A percentile compares a stretch with the other conserved stretches of the same genome.
Conservation (phyloP, 768 basidiomycete genomes). For the Auricularia heimuer region DNA sequence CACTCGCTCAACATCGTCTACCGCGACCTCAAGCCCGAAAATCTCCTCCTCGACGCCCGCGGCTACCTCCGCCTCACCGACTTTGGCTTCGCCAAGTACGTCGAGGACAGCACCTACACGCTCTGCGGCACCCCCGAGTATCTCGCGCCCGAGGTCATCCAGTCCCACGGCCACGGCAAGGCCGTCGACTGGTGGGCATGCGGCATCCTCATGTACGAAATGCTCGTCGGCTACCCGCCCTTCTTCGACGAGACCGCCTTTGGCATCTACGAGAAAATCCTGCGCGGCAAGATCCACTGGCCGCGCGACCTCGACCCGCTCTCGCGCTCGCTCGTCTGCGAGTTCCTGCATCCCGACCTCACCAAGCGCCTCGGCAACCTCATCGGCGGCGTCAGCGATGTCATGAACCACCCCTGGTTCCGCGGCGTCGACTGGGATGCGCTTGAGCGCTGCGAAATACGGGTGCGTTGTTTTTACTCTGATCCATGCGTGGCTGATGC, state of each 20-base stretch:
- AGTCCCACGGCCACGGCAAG: conserved; percentile 95
- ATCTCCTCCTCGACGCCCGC: conserved; percentile 86
- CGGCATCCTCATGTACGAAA: conserved; percentile 94
- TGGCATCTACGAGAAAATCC: conserved; percentile 96
- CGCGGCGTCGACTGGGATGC: conserved; percentile 90
- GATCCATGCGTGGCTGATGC: not conserved
- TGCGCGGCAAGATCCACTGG: conserved; percentile 81
- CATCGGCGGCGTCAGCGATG: conserved; percentile 83
- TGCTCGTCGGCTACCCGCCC: conserved; percentile 97
- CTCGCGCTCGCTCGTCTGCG: conserved; percentile 79
- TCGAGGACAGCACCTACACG: conserved; percentile 96
- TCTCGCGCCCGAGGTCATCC: conserved; percentile 95
- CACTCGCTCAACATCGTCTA: conserved; percentile 98
- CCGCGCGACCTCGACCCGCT: conserved; percentile 84
- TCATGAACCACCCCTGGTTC: conserved; percentile 92
- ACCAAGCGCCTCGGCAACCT: conserved; percentile 88
- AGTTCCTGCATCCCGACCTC: conserved; percentile 86
- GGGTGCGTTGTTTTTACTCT: conserved; percentile 37
- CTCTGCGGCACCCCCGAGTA: conserved; percentile 95
- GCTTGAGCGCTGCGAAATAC: conserved; percentile 75
- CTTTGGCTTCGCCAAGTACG: conserved; percentile 96
- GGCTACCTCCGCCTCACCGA: conserved; percentile 95
- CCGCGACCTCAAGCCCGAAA: conserved; percentile 97
- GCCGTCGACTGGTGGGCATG: conserved; percentile 99
- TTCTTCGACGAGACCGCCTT: conserved; percentile 98